These are phyloP conservation scores for Funneliformis geosporum DNA, from an alignment of 192 early-diverging fungal genomes.

Conservation along the genomic window DNA sequence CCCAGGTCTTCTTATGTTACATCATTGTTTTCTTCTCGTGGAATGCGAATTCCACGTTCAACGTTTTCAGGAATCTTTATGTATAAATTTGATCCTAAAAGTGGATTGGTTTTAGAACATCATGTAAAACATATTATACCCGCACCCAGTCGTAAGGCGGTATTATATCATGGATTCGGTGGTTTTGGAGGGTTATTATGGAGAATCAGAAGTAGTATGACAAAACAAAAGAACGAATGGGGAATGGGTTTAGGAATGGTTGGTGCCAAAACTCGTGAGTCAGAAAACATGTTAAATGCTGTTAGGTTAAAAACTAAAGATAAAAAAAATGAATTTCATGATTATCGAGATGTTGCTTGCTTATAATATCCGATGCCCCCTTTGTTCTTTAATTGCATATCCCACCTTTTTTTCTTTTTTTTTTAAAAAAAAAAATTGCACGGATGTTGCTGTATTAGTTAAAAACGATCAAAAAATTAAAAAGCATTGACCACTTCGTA, in stretches of 20 bases:
- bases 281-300: neutral
- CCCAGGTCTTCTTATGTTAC: conserved; percentile 12
- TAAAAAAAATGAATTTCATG: conserved; percentile 9
- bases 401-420: neutral
- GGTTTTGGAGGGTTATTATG: conserved; percentile 18
- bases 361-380: neutral
- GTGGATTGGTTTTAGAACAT: conserved; percentile 14
- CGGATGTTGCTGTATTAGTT: neutral
- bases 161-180: conserved; percentile 30
- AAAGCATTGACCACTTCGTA: neutral
- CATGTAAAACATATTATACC: conserved; percentile 24
- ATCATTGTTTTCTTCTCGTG: conserved; percentile 14
- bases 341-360: neutral
- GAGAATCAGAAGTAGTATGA: conserved; percentile 18
- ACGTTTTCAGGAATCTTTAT: conserved; percentile 25
- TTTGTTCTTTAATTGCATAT: neutral
- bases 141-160: conserved; percentile 21
- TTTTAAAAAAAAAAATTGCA: neutral
- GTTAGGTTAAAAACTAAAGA: neutral
- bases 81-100: conserved; percentile 27
- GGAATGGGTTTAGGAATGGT: conserved; percentile 27
- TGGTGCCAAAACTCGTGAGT: neutral
- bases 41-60: conserved; percentile 11
- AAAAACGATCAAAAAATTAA: neutral
- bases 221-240: conserved; percentile 22